Base-by-base conservation (phyloP, 495 filamentous ascomycete species). In the Parathielavia appendiculata region DNA sequence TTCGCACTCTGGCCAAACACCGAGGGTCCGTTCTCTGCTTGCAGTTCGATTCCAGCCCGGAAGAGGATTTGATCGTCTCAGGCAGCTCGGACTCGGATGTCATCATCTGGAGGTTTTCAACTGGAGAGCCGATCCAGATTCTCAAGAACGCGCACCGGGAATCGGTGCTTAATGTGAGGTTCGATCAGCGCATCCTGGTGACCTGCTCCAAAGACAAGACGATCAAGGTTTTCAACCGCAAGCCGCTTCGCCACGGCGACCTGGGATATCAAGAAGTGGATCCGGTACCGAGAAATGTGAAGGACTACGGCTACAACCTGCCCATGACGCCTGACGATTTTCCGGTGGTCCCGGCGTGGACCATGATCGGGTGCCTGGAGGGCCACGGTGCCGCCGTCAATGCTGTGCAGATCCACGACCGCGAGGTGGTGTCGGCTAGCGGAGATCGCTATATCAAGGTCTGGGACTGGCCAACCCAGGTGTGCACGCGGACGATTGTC, bases 161-260 rank as follows among this genome's bases (percentile, higher is more conserved):
- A 70, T 92, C 91, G 0, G 90, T 99, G 1, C 74, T 99, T n/a
- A 97, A 97, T 67, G 84, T 99, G 50, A 84, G 88, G 61, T 99
- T 97, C 67, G 91, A 96, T 63, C 83, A 90, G 59, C 83, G 88
- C 7, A 95, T 90, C 62, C 78, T 99, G 20, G 89, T 97, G 9
- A 99, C 93, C 1, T 97, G 93, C 69, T 96, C 91, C 52, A 99
- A 97, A 67, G 93, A 99, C 71, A 92, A 92, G 65, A 85, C 87
- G 0, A 93, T 99, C 73, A 97, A 96, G 65, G 82, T 97, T 12
- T 99, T 95, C 84, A 96, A 89, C 66, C 87, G 95, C 0, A 78
- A 73, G 41, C 79, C 85, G 36, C 76, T 98, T 17, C 74, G 78
- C 30, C 80, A 84, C 26, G 83, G 81, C 14, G 83, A 91, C 58